phyloP scores from a whole-genome alignment of 108 stramenopile genomes.

The Skeletonema marinoi region DNA sequence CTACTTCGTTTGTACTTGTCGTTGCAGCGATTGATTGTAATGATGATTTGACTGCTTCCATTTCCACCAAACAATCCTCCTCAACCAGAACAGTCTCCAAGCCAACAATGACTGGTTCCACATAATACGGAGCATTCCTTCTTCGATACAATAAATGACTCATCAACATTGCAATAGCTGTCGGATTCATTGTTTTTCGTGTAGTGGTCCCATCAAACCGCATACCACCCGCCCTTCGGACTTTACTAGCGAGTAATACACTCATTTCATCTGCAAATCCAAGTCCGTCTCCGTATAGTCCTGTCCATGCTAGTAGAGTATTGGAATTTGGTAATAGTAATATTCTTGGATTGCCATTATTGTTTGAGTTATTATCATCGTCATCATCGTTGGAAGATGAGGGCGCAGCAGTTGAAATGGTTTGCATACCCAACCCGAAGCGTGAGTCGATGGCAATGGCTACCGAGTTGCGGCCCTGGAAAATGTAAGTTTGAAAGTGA shows the following conservation, averaged over 20 bases:
- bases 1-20: not conserved
- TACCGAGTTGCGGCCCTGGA: conserved; percentile 66
- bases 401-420: conserved; percentile 29
- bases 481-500: not conserved
- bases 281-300: conserved; percentile 82
- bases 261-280: conserved; percentile 66
- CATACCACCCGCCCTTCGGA: conserved; percentile 46
- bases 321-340: conserved; percentile 36
- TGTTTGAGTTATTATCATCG: not conserved
- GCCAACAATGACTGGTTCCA: conserved; percentile 79
- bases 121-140: conserved; percentile 68
- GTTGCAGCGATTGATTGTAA: not conserved
- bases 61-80: not conserved
- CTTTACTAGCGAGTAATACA: conserved; percentile 49
- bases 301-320: conserved; percentile 73
- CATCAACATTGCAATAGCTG: conserved; percentile 62
- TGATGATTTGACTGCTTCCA: not conserved
- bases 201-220: conserved; percentile 21
- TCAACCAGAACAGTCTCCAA: conserved; percentile 40
- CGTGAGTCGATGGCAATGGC: conserved; percentile 84
- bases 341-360: conserved; percentile 26
- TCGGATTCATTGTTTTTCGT: conserved; percentile 49
- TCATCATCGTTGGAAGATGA: not conserved
- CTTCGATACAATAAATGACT: conserved; percentile 82
- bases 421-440: conserved; percentile 81